Percentiles rank a stretch among this genome's conserved stretches.
Conservation (phyloP, 495 filamentous ascomycete species). For the Trichocladium antarcticum region DNA sequence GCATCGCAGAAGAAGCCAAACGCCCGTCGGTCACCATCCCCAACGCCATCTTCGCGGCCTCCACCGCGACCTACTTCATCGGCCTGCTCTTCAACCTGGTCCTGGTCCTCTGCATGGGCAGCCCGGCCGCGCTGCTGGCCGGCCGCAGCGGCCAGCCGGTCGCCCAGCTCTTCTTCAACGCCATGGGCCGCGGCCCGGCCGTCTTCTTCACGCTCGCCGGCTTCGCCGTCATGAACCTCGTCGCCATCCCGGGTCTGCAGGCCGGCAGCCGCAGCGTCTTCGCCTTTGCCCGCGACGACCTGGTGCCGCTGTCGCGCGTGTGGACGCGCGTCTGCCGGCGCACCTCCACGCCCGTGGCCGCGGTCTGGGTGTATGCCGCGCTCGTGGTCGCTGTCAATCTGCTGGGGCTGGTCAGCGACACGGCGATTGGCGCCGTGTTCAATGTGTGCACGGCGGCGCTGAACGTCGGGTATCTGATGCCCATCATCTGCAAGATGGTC, state of each 20-base stretch:
- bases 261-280: constrained; percentile 51
- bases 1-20: constrained; percentile 52
- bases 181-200: constrained; percentile 46
- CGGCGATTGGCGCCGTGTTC: constrained; percentile 51
- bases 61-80: constrained; percentile 49
- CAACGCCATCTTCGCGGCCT: constrained; percentile 48
- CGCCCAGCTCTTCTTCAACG: constrained; percentile 53
- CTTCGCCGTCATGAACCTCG: constrained; percentile 48
- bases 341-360: constrained; percentile 49
- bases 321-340: constrained; percentile 45
- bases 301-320: constrained; percentile 44
- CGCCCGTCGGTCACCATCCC: constrained; percentile 49
- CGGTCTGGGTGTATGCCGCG: constrained; percentile 49
- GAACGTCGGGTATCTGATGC: constrained; percentile 54
- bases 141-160: constrained; percentile 47
- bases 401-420: constrained; percentile 51
- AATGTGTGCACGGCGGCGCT: constrained; percentile 52
- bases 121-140: constrained; percentile 35
- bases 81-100: constrained; percentile 56
- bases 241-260: constrained; percentile 52
- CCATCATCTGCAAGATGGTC: constrained; percentile 49
- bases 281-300: constrained; percentile 49
- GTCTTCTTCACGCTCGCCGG: constrained; percentile 51
- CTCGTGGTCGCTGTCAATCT: constrained; percentile 51
- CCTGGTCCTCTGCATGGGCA: constrained; percentile 50